Percentiles rank a stretch among this genome's conserved stretches.
phyloP scores from a whole-genome alignment of 164 flowering plant genomes.

The Euptelea pleiosperma region DNA sequence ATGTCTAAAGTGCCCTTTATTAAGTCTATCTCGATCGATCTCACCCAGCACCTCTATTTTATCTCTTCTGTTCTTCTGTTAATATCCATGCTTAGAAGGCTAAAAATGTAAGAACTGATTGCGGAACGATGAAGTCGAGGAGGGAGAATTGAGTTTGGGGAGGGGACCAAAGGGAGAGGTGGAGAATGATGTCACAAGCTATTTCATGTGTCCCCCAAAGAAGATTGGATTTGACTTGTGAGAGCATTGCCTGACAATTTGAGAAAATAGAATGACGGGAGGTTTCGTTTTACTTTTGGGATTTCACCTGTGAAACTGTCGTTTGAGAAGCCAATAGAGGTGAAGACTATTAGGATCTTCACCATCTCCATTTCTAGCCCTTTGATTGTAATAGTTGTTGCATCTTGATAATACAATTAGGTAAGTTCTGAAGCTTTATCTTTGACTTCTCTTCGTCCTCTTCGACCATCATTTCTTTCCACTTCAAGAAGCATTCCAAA shows the following conservation, averaged over 20 bases:
- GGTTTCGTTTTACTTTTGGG: slow-evolving; percentile 38
- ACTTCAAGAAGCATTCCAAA: neutral
- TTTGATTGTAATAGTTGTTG: slow-evolving; percentile 38
- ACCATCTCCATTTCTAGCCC: slow-evolving; percentile 33
- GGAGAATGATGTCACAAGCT: too few relatives aligned
- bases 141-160: slow-evolving; percentile 55
- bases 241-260: slow-evolving; percentile 39
- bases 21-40: too few relatives aligned
- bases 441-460: slow-evolving; percentile 4
- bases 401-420: slow-evolving; percentile 29
- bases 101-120: too few relatives aligned
- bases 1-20: too few relatives aligned
- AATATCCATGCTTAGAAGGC: too few relatives aligned
- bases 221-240: slow-evolving; percentile 28
- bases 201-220: slow-evolving; percentile 28
- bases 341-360: slow-evolving; percentile 41
- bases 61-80: too few relatives aligned
- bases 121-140: slow-evolving; percentile 60
- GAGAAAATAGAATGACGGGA: slow-evolving; percentile 38
- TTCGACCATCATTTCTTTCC: slow-evolving; percentile 27
- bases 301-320: slow-evolving; percentile 46
- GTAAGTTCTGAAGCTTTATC: neutral
- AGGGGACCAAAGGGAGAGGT: slow-evolving; percentile 6
- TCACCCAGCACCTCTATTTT: too few relatives aligned
- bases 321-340: slow-evolving; percentile 47